A percentile compares a stretch with the other conserved stretches of the same genome.
Evolutionary conservation across 2,329 filamentous ascomycete genomes (phyloP).

Genomic region (Domatiomyces globalis): DNA sequence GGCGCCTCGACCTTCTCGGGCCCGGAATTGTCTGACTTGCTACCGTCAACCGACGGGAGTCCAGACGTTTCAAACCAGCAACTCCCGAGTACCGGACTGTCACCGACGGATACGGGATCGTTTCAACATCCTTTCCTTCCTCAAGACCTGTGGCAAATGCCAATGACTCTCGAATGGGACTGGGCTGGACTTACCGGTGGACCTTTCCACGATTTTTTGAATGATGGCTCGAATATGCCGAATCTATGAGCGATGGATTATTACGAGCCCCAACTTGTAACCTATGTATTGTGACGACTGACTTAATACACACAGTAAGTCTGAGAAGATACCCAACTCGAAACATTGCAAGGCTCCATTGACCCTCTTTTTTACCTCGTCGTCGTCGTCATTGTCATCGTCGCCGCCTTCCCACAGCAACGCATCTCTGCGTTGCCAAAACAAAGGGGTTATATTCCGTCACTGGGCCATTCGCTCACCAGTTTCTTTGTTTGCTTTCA

Average conservation of each 20-base stretch:
- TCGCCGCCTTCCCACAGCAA: not conserved
- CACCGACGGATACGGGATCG: slow-evolving; percentile 23
- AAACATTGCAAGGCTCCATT: not conserved
- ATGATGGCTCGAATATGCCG: not conserved
- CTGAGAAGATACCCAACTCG: not conserved
- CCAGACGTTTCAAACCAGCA: slow-evolving; percentile 23
- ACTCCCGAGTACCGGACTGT: slow-evolving; percentile 21
- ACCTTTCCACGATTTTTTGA: slow-evolving; percentile 11
- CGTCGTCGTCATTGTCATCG: not conserved
- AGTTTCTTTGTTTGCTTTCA: not conserved
- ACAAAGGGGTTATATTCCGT: not conserved
- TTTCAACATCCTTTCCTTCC: slow-evolving; percentile 83
- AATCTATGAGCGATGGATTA: slow-evolving; percentile 8
- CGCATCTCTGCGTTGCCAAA: not conserved
- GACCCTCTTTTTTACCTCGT: not conserved
- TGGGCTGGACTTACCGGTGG: slow-evolving; percentile 37
- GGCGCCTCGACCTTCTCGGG: slow-evolving; percentile 18
- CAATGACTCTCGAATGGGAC: slow-evolving; percentile 90
- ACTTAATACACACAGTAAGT: not conserved
- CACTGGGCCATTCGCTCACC: not conserved
- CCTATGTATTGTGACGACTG: not conserved
- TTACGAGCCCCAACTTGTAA: not conserved
- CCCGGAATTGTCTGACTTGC: slow-evolving; percentile 26
- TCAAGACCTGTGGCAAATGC: slow-evolving; percentile 87
- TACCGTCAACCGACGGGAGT: slow-evolving; percentile 24